phyloP scores from a whole-genome alignment of 768 basidiomycete species.

The Dioszegia aurantiaca region DNA sequence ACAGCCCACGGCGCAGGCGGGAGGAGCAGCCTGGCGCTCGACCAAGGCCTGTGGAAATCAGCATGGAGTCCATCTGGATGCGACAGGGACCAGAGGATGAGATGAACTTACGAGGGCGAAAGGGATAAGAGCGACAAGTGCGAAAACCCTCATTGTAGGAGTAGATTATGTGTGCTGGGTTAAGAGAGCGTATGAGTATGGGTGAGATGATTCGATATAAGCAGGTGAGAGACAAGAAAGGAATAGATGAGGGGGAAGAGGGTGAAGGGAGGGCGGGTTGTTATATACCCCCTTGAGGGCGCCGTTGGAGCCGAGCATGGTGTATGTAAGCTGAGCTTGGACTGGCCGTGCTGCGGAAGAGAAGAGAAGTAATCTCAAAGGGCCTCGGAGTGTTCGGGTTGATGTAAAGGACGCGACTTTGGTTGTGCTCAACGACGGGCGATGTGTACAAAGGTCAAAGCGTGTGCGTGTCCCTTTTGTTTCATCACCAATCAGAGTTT shows the following conservation, averaged over 20 bases:
- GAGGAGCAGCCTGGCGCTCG: conserved; percentile 6
- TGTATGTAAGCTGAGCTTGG: no score
- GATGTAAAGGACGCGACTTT: no score
- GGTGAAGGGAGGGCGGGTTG: neutral
- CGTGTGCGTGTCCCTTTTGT: no score
- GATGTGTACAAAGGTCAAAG: no score
- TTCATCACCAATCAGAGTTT: no score
- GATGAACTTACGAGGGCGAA: conserved; percentile 5
- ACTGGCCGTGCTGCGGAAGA: no score
- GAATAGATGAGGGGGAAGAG: neutral
- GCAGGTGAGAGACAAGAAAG: neutral
- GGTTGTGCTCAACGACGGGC: no score
- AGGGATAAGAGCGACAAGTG: conserved; percentile 11
- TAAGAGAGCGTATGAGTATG: conserved; percentile 1
- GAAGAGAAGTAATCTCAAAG: no score
- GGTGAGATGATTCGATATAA: neutral
- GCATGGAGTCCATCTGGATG: neutral
- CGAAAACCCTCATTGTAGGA: conserved; percentile 8
- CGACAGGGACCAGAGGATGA: neutral
- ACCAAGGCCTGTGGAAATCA: neutral
- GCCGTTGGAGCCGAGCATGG: no score
- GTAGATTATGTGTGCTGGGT: neutral
- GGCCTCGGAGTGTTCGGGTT: no score
- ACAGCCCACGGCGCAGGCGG: conserved; percentile 11
- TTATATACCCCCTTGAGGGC: neutral